These are phyloP conservation scores for Coemansia sp. DNA, from an alignment of 192 early-diverging fungal species.

Conservation along the genomic window DNA sequence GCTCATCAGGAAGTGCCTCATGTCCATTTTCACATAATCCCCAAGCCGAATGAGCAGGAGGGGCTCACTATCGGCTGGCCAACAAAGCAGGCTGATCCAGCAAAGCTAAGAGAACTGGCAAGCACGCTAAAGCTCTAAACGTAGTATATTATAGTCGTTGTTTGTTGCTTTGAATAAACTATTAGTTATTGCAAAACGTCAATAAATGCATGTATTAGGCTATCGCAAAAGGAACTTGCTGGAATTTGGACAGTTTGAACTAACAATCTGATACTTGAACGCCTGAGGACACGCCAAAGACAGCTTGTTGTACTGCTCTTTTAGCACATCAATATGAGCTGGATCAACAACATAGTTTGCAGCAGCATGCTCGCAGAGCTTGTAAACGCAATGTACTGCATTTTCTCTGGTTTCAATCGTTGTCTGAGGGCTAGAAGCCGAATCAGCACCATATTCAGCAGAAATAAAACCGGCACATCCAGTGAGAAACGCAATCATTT, in stretches of 20 bases:
- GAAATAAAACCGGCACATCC: slow-evolving; percentile 17
- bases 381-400: slow-evolving; percentile 29
- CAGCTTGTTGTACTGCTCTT: slow-evolving; percentile 20
- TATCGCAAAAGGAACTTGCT: slow-evolving; percentile 18
- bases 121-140: slow-evolving; percentile 31
- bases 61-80: slow-evolving; percentile 76
- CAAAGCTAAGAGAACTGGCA: slow-evolving; percentile 53
- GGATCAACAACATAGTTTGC: slow-evolving; percentile 33
- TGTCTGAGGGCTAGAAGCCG: neutral
- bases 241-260: slow-evolving; percentile 27
- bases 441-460: slow-evolving; percentile 14
- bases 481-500: slow-evolving; percentile 23
- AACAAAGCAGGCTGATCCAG: slow-evolving; percentile 56
- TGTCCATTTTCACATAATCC: slow-evolving; percentile 94
- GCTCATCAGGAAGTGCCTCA: slow-evolving; percentile 83
- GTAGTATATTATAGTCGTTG: neutral
- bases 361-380: slow-evolving; percentile 33
- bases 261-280: slow-evolving; percentile 36
- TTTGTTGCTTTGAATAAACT: no score
- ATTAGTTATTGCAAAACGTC: neutral
- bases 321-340: slow-evolving; percentile 5
- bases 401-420: slow-evolving; percentile 23
- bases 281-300: slow-evolving; percentile 30
- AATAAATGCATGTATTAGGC: no score
- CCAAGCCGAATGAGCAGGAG: slow-evolving; percentile 59